Evolutionary conservation across 106 monocot genomes (phyloP), one percentile per base, ranked within the genome.

Genomic region (Cymbidium sinense): DNA sequence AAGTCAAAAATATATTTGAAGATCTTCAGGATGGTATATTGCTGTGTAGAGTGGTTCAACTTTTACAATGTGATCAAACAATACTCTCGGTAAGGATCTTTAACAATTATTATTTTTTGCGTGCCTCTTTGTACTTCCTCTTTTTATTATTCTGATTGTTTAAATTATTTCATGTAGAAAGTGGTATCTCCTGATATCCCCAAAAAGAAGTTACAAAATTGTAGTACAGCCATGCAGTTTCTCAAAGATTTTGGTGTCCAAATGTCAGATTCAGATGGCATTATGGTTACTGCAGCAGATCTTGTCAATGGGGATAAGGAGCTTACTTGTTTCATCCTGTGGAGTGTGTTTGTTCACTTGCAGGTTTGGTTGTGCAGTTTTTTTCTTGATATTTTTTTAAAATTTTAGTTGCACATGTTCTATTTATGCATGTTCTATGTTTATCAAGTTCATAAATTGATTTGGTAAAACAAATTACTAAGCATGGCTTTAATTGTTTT

Each of bases 11-110:
- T 69, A 33, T 91, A 82, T 91, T 86, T 86, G 79, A 88, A 54
- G 88, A 91, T 78, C 34, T 91, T 81, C 87, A 88, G 82, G 86
- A 91, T 88, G 91, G 91, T 50, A 64, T 91, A 80, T 43, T 83
- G 73, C 88, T 91, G 18, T 88, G 83, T 73, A 86, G 91, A 80
- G 70, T 82, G 35, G 77, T 86, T 78, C 91, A 91, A 78, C 88
- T 91, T 43, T 86, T 91, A 81, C 73, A 62, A 23, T 75, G 52
- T 64, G 81, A 88, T 79, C 76, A 83, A 77, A 86, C 86, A 72
- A 74, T 88, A 43, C 70, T 88, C 28, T 80, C 80, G 13, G 90
- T 90, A 75, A 70, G 87, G 52, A 75, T 73, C 55, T 43, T 58
- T 15, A 75, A 43, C 18, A 8, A 34, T 19, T 20, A 75, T 8